Evolutionary conservation across 2,329 filamentous ascomycete species (phyloP), one percentile per base, ranked within the genome.

Genomic region (Lasiodiplodia sp.): DNA sequence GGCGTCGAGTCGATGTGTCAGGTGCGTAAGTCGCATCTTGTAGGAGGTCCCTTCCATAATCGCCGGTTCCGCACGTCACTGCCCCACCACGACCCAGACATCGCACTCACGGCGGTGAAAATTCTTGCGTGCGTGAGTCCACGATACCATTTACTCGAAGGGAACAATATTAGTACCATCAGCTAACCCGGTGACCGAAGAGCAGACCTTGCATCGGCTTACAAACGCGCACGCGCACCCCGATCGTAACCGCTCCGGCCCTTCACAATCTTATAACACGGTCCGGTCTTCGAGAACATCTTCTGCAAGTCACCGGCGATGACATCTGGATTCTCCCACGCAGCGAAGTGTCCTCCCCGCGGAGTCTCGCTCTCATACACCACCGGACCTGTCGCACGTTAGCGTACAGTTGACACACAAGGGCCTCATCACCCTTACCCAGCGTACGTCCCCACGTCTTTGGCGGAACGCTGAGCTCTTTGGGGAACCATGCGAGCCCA

Each of bases 261-360:
- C 10, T 47, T 49, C 14, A 68, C 67, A n/a, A 56, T 31, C 14
- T 34, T 68, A 58, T 64, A 68, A 58, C 67, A 68, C 8, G 67
- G 58, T 12, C 67, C 67, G 16, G 14, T 28, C 28, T 65, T 64
- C 28, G 25, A 53, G 38, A 68, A 89, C 87, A 90, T 90, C 7
- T 79, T 80, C 70, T 80, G 80, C 67, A 91, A 70, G 74, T 91
- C 88, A 2, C 76, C 77, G 0, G 80, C 84, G 28, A 91, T 77
- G 5, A 81, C 77, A 25, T 86, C 80, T 0, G 88, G 88, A 25
- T 79, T 79, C 76, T 91, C 88, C 72, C 84, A 86, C 0, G 88
- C 85, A 1, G 87, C 87, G 73, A 91, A 91, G 75, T 91, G 88
- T 0, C 88, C 88, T 0, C 87, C 87, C 8, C 80, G 80, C 1